Conservation (phyloP, 1,284 basidiomycete species). For the Puccinia brachypodii region DNA sequence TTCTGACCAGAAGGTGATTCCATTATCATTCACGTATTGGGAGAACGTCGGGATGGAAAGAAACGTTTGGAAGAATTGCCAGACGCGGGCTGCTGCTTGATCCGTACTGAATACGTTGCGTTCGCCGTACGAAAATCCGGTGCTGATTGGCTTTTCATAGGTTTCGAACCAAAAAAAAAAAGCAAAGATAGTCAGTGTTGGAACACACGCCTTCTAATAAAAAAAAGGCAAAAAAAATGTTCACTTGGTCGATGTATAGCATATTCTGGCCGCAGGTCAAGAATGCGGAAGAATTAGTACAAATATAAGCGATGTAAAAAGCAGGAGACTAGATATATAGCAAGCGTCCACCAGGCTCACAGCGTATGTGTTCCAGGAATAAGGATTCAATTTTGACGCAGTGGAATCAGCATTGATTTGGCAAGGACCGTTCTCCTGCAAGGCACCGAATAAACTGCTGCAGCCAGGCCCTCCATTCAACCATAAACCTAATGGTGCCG, state of each 20-base stretch:
- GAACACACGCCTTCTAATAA: neutral
- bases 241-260: conserved; percentile 70
- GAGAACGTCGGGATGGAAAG: conserved; percentile 32
- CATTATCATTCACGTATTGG: conserved; percentile 21
- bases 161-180: neutral
- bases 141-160: conserved; percentile 57
- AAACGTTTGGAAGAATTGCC: conserved; percentile 47
- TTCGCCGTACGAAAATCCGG: conserved; percentile 47
- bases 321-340: neutral
- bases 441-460: conserved; percentile 68
- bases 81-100: conserved; percentile 44
- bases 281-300: neutral
- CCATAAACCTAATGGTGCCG: conserved; percentile 66
- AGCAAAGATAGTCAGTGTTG: neutral
- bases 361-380: conserved; percentile 67
- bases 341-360: neutral
- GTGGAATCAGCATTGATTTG: conserved; percentile 65
- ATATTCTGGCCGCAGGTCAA: conserved; percentile 59
- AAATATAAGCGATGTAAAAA: neutral
- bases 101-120: conserved; percentile 30
- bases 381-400: conserved; percentile 61
- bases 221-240: neutral
- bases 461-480: conserved; percentile 63
- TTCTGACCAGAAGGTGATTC: conserved; percentile 40
- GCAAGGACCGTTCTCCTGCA: conserved; percentile 71